Conservation (phyloP, 768 basidiomycete species). For the Pulveroboletus sp. region DNA sequence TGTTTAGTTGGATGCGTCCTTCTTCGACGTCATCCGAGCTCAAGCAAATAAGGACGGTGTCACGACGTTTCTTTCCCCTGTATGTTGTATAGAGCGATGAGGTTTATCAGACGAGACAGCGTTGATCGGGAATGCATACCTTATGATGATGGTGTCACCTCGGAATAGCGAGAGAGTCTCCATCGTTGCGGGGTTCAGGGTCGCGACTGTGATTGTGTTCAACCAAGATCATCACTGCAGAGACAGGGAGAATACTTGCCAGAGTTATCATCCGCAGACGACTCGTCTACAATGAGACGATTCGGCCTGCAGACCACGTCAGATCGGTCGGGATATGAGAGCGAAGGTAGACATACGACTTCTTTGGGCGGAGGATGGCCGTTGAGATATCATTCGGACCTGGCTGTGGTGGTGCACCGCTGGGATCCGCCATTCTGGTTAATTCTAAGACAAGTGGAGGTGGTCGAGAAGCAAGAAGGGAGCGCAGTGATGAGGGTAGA, state of each 20-base stretch:
- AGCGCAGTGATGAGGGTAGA: background rate
- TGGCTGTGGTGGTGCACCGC: constrained; percentile 78
- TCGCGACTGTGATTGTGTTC: constrained; percentile 59
- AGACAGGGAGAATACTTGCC: constrained; percentile 42
- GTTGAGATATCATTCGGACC: constrained; percentile 88
- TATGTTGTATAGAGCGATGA: background rate
- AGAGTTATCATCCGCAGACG: constrained; percentile 92
- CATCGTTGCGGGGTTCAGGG: constrained; percentile 95
- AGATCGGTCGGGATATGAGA: constrained; percentile 10
- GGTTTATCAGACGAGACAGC: background rate
- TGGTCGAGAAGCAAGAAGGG: constrained; percentile 12
- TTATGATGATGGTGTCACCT: constrained; percentile 92
- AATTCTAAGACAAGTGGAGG: constrained; percentile 5
- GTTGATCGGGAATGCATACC: constrained; percentile 43
- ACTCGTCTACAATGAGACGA: constrained; percentile 95
- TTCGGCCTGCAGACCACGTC: constrained; percentile 65
- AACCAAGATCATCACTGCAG: constrained; percentile 11
- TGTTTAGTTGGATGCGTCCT: constrained; percentile 97
- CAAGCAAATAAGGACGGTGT: constrained; percentile 95
- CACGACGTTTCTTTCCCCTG: constrained; percentile 95
- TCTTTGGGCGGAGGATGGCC: constrained; percentile 94
- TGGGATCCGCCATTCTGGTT: constrained; percentile 66
- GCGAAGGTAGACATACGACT: constrained; percentile 67
- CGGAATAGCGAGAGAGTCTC: constrained; percentile 90
- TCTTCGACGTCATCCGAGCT: constrained; percentile 96